phyloP scores from a whole-genome alignment of 768 basidiomycete species.

The Podaxis carcinomalis region DNA sequence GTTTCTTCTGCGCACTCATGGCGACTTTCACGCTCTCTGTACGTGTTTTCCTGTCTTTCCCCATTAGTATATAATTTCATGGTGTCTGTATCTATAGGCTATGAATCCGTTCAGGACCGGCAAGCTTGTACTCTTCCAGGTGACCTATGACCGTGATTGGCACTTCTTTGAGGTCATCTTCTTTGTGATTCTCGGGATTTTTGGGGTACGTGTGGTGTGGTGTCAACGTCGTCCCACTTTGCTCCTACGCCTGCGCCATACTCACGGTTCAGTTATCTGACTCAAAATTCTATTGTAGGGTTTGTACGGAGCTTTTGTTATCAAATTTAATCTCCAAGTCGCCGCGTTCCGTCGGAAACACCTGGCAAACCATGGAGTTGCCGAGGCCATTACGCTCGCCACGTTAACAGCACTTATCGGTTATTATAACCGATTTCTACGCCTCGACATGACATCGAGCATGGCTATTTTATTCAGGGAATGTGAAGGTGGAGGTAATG shows the following conservation, averaged over 20 bases:
- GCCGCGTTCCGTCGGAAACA: slow-evolving; percentile 93
- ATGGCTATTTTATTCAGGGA: slow-evolving; percentile 94
- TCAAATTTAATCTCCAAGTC: slow-evolving; percentile 95
- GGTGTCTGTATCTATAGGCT: slow-evolving; percentile 44
- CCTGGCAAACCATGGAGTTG: slow-evolving; percentile 75
- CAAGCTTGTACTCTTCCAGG: slow-evolving; percentile 96
- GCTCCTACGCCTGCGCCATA: background rate
- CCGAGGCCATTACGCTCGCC: slow-evolving; percentile 86
- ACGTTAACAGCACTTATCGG: slow-evolving; percentile 87
- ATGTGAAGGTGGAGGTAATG: slow-evolving; percentile 91
- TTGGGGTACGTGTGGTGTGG: slow-evolving; percentile 61
- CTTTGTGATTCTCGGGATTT: slow-evolving; percentile 91
- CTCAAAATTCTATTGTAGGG: slow-evolving; percentile 49
- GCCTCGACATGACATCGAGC: slow-evolving; percentile 97
- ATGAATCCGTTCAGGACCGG: slow-evolving; percentile 99
- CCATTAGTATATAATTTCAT: background rate
- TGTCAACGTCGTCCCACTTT: background rate
- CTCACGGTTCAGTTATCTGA: background rate
- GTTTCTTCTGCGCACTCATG: slow-evolving; percentile 95
- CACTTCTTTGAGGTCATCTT: slow-evolving; percentile 99
- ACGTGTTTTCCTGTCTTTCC: slow-evolving; percentile 27
- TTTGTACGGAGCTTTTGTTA: slow-evolving; percentile 93
- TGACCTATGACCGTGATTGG: slow-evolving; percentile 97
- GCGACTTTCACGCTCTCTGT: slow-evolving; percentile 96
- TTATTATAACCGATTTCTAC: slow-evolving; percentile 91